These are phyloP conservation scores for Elsinoe ampelina DNA, from an alignment of 2,329 filamentous ascomycete species.

Conservation along the genomic window DNA sequence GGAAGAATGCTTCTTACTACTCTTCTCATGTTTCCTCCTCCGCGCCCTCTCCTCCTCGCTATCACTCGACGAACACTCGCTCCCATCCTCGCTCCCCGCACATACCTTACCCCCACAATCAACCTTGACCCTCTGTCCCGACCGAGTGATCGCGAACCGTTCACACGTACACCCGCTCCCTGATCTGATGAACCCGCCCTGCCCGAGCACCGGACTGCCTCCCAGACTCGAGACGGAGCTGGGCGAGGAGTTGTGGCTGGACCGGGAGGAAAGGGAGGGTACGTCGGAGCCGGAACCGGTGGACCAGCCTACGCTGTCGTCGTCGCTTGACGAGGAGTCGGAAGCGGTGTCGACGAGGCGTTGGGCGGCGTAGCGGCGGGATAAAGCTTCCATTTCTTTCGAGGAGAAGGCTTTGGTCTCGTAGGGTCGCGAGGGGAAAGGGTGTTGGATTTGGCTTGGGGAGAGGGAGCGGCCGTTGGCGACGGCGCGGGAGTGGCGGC, in stretches of 20 bases:
- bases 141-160: conserved; percentile 91
- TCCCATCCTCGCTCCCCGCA: conserved; percentile 65
- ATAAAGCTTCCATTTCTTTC: conserved; percentile 67
- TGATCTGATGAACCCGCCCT: too few relatives aligned
- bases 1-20: background rate
- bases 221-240: conserved; percentile 50
- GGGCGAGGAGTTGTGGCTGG: conserved; percentile 50
- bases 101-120: conserved; percentile 88
- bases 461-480: conserved; percentile 85
- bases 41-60: conserved; percentile 44
- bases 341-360: conserved; percentile 27
- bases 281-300: conserved; percentile 42
- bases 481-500: conserved; percentile 50
- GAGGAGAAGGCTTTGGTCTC: conserved; percentile 77
- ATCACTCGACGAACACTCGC: conserved; percentile 56
- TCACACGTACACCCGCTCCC: conserved; percentile 71
- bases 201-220: conserved; percentile 48
- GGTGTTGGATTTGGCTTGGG: conserved; percentile 79
- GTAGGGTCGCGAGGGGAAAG: conserved; percentile 80
- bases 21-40: conserved; percentile 8
- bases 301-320: conserved; percentile 53
- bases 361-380: conserved; percentile 36
- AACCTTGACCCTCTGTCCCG: conserved; percentile 82
- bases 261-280: conserved; percentile 68
- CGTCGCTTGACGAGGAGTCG: conserved; percentile 21